Evolutionary conservation across 73 alveolate species (phyloP), one percentile per base, ranked within the genome.

Genomic region (Paramecium sexaurelia): DNA sequence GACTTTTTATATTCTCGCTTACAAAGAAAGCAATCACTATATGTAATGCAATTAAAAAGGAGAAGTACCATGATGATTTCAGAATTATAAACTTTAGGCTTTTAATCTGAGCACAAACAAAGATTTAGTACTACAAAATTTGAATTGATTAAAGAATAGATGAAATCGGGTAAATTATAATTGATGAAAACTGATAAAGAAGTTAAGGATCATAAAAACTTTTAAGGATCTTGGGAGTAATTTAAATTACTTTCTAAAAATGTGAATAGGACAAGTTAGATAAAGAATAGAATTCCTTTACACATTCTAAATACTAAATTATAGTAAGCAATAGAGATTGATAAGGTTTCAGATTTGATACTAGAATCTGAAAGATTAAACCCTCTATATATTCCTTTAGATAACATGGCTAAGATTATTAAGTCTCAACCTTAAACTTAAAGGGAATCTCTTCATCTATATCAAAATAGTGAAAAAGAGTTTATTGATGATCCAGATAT

Each of bases 321-420:
- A 71, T 35, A 35, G 17, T 32, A 71, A n/a, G 86, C 86, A 0
- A 32, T 71, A 33, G 56, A 35, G 11, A 35, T 71, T 33, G 86
- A 71, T 19, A 37, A 71, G 11, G 86, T 71, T 37, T 35, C 55
- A 15, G 86, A 71, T 15, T 2, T 37, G 15, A 71, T 71, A 3
- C 17, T 71, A 11, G 86, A 71, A 71, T 71, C 86, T 71, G 86
- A 71, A 36, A 71, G 86, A 71, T 33, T 20, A 11, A 71, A 71
- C 35, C 86, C 86, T 27, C 17, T 71, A 0, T 71, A 71, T 17
- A 71, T 71, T 71, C 86, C 86, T 13, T 71, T 51, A 17, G 67
- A 51, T 20, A 51, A 61, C 83, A 61, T 61, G 43, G 83, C 39
- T 32, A 61, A 26, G 26, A 29, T 29, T 3, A 11, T 32, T 13